Evolutionary conservation across 2,329 filamentous ascomycete species (phyloP).

Genomic region (Boeremia exigua): DNA sequence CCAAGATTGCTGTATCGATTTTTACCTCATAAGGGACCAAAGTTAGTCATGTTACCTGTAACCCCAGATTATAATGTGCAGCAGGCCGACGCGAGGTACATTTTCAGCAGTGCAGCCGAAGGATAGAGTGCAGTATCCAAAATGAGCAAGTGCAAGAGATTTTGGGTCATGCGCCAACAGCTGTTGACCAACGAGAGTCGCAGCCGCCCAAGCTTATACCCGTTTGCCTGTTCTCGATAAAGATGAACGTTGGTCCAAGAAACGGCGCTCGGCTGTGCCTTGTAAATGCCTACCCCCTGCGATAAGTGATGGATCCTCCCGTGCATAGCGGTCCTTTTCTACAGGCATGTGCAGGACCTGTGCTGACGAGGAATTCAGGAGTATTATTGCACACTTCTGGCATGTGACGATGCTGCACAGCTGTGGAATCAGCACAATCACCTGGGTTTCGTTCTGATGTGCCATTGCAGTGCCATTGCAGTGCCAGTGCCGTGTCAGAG

Average conservation of each 20-base stretch:
- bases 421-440: too few relatives aligned
- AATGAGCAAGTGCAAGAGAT: conserved; percentile 4
- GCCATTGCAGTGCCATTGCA: too few relatives aligned
- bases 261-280: neutral
- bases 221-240: neutral
- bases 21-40: neutral
- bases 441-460: too few relatives aligned
- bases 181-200: conserved; percentile 1
- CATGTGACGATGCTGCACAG: too few relatives aligned
- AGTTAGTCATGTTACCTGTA: conserved; percentile 3
- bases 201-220: neutral
- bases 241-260: neutral
- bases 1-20: conserved; percentile 4
- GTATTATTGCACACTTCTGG: neutral
- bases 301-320: neutral
- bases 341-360: neutral
- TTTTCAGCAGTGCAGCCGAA: conserved; percentile 6
- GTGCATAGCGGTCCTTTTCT: neutral
- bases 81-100: conserved; percentile 3
- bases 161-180: conserved; percentile 8
- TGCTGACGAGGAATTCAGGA: neutral
- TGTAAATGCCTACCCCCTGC: neutral
- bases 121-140: conserved; percentile 1
- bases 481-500: too few relatives aligned
- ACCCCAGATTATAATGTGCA: conserved; percentile 9